A percentile compares a stretch with the other conserved stretches of the same genome.
Conservation (phyloP, 1,284 basidiomycete species). For the Ganoderma leucocontextum region DNA sequence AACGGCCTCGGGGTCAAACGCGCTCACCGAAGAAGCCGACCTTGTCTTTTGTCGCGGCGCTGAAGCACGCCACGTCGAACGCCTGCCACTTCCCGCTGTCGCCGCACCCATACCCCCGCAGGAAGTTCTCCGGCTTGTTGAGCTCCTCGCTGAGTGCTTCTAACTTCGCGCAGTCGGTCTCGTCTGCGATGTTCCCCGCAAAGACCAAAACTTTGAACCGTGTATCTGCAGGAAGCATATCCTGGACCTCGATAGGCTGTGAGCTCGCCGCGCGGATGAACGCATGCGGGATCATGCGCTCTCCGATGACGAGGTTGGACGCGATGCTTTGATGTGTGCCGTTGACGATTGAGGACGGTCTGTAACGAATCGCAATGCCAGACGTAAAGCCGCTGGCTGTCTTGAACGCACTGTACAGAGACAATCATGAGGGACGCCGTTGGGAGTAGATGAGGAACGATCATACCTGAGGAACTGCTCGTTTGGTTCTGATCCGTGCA, state of each 20-base stretch:
- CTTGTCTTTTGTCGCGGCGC: constrained; percentile 54
- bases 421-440: background rate
- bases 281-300: constrained; percentile 65
- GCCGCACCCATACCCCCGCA: constrained; percentile 42
- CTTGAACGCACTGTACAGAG: constrained; percentile 58
- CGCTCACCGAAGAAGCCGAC: constrained; percentile 50
- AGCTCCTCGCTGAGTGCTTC: constrained; percentile 54
- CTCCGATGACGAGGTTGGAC: constrained; percentile 58
- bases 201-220: constrained; percentile 67
- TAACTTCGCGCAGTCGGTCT: constrained; percentile 50
- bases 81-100: constrained; percentile 53
- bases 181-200: constrained; percentile 55
- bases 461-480: constrained; percentile 66
- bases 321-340: constrained; percentile 54
- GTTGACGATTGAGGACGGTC: constrained; percentile 59
- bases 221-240: constrained; percentile 70
- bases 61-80: constrained; percentile 67
- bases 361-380: constrained; percentile 73
- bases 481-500: constrained; percentile 59
- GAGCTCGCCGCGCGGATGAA: constrained; percentile 72
- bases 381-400: constrained; percentile 67
- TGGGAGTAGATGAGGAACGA: background rate
- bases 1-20: background rate
- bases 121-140: constrained; percentile 46
- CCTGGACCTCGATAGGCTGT: constrained; percentile 72